These are phyloP conservation scores for Hanseniaspora gamundiae DNA, from an alignment of 1,139 yeast species.

Conservation along the genomic window DNA sequence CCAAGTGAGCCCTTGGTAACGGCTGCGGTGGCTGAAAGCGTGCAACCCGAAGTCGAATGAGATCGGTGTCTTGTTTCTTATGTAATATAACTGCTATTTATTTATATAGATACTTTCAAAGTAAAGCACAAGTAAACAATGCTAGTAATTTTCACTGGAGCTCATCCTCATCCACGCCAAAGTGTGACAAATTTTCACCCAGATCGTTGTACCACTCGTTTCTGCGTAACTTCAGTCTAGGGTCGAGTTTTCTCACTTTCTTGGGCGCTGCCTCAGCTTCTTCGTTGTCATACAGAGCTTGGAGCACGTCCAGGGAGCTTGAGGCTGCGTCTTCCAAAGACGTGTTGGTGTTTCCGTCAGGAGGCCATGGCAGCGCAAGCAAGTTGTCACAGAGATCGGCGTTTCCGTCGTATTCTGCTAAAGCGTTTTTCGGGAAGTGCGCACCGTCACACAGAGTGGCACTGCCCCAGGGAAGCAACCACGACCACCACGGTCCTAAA, in stretches of 20 bases:
- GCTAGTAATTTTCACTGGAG: background rate
- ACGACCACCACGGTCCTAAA: slow-evolving; percentile 48
- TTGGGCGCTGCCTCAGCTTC: slow-evolving; percentile 14
- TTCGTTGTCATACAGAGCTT: slow-evolving; percentile 15
- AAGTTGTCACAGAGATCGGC: slow-evolving; percentile 45
- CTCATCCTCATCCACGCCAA: slow-evolving; percentile 71
- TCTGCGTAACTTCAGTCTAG: slow-evolving; percentile 24
- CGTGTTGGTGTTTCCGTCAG: slow-evolving; percentile 46
- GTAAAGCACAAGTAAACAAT: no score
- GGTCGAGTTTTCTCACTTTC: slow-evolving; percentile 22
- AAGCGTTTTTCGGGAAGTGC: slow-evolving; percentile 41
- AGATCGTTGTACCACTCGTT: slow-evolving; percentile 61
- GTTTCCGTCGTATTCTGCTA: slow-evolving; percentile 21
- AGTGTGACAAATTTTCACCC: slow-evolving; percentile 75
- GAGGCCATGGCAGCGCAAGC: slow-evolving; percentile 69
- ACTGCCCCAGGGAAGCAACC: slow-evolving; percentile 59
- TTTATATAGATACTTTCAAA: no score
- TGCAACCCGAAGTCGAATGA: no score
- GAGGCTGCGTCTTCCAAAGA: slow-evolving; percentile 8
- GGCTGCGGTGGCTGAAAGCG: no score
- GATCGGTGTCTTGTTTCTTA: no score
- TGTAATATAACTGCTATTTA: no score
- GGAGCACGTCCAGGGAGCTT: slow-evolving; percentile 7
- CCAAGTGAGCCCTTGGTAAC: no score
- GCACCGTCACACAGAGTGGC: slow-evolving; percentile 42